Evolutionary conservation across 2,329 filamentous ascomycete genomes (phyloP).

Genomic region (Neopestalotiopsis clavispora): DNA sequence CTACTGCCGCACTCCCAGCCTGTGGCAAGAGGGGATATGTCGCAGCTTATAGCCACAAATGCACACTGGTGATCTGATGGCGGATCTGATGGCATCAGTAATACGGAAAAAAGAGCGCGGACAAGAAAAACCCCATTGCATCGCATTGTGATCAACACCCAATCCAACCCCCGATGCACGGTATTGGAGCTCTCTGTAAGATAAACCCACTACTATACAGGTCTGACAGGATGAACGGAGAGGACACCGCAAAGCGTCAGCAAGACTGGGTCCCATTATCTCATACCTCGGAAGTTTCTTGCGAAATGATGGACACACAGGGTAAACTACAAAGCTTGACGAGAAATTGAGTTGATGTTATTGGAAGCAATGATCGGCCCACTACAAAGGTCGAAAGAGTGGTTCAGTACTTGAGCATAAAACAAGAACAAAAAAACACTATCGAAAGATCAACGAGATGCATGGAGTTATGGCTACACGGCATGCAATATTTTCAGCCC

Average conservation of each 20-base stretch:
- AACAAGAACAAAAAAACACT: too few species aligned
- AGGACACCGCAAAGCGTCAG: not conserved
- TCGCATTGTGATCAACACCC: not conserved
- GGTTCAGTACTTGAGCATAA: too few species aligned
- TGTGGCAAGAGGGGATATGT: not conserved
- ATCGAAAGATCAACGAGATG: too few species aligned
- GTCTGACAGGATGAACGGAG: too few species aligned
- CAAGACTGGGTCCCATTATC: not conserved
- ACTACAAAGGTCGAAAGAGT: not conserved
- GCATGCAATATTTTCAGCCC: too few species aligned
- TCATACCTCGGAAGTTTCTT: not conserved
- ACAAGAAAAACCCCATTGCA: not conserved
- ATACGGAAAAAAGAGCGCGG: not conserved
- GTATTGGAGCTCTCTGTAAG: not conserved
- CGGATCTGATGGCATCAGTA: not conserved
- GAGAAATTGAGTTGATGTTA: not conserved
- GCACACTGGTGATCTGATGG: not conserved
- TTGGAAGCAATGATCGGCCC: not conserved
- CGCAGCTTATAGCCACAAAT: not conserved
- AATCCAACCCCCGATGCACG: not conserved
- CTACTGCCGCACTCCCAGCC: not conserved
- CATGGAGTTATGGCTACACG: too few species aligned
- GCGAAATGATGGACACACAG: not conserved
- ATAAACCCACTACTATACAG: not conserved
- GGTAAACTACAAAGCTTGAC: not conserved